A percentile compares a stretch with the other conserved stretches of the same genome.
These are phyloP conservation scores for Verticillium longisporum DNA, from an alignment of 2,329 filamentous ascomycete genomes.

Conservation along the genomic window DNA sequence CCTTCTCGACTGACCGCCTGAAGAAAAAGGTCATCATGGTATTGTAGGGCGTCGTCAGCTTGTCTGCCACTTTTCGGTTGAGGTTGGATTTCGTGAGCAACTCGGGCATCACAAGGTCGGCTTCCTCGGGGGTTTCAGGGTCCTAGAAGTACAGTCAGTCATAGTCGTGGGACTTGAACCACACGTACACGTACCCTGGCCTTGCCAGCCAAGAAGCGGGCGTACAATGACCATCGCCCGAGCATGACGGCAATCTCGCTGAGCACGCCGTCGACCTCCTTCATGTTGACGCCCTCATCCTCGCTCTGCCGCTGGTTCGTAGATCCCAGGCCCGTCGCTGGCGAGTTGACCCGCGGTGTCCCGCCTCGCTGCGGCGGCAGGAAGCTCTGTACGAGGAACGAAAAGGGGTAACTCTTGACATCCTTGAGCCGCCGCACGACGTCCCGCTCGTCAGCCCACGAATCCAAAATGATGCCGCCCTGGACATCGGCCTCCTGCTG, in stretches of 20 bases:
- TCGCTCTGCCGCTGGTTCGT: slow-evolving; percentile 59
- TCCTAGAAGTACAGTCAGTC: slow-evolving; percentile 30
- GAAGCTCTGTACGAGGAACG: slow-evolving; percentile 93
- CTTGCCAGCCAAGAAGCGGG: slow-evolving; percentile 80
- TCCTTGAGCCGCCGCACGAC: slow-evolving; percentile 86
- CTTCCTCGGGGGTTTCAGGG: slow-evolving; percentile 41
- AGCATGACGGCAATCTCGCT: slow-evolving; percentile 91
- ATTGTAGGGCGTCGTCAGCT: slow-evolving; percentile 77
- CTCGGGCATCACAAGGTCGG: slow-evolving; percentile 59
- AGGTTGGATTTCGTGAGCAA: slow-evolving; percentile 76
- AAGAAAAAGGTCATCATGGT: slow-evolving; percentile 95
- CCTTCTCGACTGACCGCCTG: slow-evolving; percentile 90
- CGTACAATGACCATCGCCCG: slow-evolving; percentile 86
- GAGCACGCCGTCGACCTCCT: slow-evolving; percentile 81
- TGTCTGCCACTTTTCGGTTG: slow-evolving; percentile 67
- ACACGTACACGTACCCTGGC: slow-evolving; percentile 57
- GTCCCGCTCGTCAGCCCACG: slow-evolving; percentile 83
- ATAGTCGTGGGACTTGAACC: background rate
- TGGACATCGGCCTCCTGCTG: slow-evolving; percentile 95
- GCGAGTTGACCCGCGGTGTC: slow-evolving; percentile 68
- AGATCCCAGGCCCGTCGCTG: slow-evolving; percentile 51
- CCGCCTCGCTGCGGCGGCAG: slow-evolving; percentile 61
- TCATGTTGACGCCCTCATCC: slow-evolving; percentile 94
- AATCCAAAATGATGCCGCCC: slow-evolving; percentile 90
- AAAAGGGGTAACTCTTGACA: slow-evolving; percentile 96